Percentiles rank a stretch among this genome's conserved stretches.
These are phyloP conservation scores for Tetrahymena malaccensis DNA, from an alignment of 73 alveolate genomes.

Conservation along the genomic window DNA sequence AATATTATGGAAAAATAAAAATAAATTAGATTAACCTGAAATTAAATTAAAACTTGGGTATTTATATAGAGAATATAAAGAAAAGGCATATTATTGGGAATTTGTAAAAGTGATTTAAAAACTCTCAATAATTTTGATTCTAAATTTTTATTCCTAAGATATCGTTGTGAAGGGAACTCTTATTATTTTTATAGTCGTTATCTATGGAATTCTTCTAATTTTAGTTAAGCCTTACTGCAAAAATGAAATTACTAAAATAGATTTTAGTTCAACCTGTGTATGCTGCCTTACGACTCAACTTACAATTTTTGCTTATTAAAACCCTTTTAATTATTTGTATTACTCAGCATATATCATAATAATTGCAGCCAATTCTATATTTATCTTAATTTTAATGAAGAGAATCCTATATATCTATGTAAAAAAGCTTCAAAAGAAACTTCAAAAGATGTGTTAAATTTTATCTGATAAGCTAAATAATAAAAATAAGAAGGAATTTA, in stretches of 20 bases:
- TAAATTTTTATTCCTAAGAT: neutral
- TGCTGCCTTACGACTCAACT: neutral
- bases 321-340: neutral
- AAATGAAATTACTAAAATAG: neutral
- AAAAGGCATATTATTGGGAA: slow-evolving; percentile 24
- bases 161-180: neutral
- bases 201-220: neutral
- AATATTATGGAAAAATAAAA: neutral
- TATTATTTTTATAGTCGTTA: neutral
- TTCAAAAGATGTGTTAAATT: too few relatives aligned
- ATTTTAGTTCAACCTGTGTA: neutral
- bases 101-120: slow-evolving; percentile 4
- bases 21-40: neutral
- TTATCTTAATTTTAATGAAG: neutral
- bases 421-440: too few relatives aligned
- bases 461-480: too few relatives aligned
- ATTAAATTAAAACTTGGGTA: slow-evolving; percentile 3
- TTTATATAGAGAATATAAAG: slow-evolving; percentile 10
- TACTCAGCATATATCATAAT: neutral
- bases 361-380: neutral
- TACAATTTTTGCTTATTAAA: neutral
- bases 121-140: neutral
- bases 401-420: too few relatives aligned
- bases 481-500: too few relatives aligned
- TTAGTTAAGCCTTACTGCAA: neutral